phyloP scores from a whole-genome alignment of 1,139 yeast species.

The Candida sanyaensis region DNA sequence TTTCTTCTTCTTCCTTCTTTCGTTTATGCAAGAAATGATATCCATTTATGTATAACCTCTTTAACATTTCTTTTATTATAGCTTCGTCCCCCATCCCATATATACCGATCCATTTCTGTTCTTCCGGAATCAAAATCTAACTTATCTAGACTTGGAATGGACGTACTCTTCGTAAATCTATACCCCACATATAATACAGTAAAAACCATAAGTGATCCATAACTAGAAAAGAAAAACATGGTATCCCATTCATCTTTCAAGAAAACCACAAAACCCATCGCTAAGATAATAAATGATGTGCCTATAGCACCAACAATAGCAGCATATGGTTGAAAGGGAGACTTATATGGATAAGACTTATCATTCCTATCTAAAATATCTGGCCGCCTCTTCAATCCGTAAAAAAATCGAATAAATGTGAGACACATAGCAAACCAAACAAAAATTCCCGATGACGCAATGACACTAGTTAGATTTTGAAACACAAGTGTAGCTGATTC shows the following conservation, averaged over 20 bases:
- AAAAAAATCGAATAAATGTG: constrained; percentile 68
- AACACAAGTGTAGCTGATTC: constrained; percentile 65
- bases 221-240: constrained; percentile 64
- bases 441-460: constrained; percentile 69
- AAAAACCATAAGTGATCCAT: constrained; percentile 63
- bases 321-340: constrained; percentile 76
- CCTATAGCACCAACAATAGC: constrained; percentile 69
- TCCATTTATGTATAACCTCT: constrained; percentile 37
- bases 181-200: constrained; percentile 55
- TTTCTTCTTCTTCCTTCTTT: neutral
- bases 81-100: constrained; percentile 67
- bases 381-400: constrained; percentile 66
- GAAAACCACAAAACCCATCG: constrained; percentile 74
- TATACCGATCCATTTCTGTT: constrained; percentile 67
- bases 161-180: constrained; percentile 55
- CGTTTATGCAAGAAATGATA: constrained; percentile 36
- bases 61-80: constrained; percentile 37
- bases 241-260: constrained; percentile 63
- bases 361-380: constrained; percentile 66
- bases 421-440: constrained; percentile 85
- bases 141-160: constrained; percentile 61
- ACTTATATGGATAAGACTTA: constrained; percentile 70
- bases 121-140: constrained; percentile 79
- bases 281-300: constrained; percentile 53
- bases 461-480: constrained; percentile 61